Conservation (phyloP, 768 basidiomycete genomes). For the Russula vinacea region DNA sequence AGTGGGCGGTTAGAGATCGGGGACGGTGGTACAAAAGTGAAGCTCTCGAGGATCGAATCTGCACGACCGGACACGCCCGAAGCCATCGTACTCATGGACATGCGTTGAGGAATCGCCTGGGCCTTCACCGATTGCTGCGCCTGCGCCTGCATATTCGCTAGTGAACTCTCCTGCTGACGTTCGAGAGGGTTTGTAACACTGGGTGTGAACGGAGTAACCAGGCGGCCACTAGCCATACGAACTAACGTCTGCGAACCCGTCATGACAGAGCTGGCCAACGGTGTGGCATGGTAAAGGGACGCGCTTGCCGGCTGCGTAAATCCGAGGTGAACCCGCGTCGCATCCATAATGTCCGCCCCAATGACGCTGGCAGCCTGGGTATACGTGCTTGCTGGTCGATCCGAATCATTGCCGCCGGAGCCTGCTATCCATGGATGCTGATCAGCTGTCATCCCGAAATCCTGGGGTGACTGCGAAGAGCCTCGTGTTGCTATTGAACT, state of each 20-base stretch:
- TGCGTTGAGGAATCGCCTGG: slow-evolving; percentile 41
- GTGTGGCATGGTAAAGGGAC: slow-evolving; percentile 30
- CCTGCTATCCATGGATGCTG: slow-evolving; percentile 28
- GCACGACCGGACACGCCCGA: slow-evolving; percentile 69
- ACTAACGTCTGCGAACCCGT: slow-evolving; percentile 45
- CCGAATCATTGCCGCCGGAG: slow-evolving; percentile 36
- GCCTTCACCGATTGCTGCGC: slow-evolving; percentile 39
- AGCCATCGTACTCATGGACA: slow-evolving; percentile 44
- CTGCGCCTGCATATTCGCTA: slow-evolving; percentile 59
- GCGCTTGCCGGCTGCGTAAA: slow-evolving; percentile 37
- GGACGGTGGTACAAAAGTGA: slow-evolving; percentile 87
- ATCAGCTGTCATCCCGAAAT: slow-evolving; percentile 13
- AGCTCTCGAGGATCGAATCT: slow-evolving; percentile 82
- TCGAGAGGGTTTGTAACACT: slow-evolving; percentile 41
- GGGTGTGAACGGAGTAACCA: slow-evolving; percentile 48
- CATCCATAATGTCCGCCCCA: slow-evolving; percentile 55
- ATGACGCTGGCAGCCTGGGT: slow-evolving; percentile 49
- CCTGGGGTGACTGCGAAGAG: slow-evolving; percentile 35
- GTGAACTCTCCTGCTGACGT: slow-evolving; percentile 65
- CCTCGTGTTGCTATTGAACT: slow-evolving; percentile 33
- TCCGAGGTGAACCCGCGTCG: slow-evolving; percentile 66
- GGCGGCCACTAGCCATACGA: slow-evolving; percentile 60
- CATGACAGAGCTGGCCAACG: slow-evolving; percentile 27
- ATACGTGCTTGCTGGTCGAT: slow-evolving; percentile 59
- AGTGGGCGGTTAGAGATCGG: slow-evolving; percentile 81